phyloP scores from a whole-genome alignment of 805 yeast species.

The Zygosaccharomyces bisporus region DNA sequence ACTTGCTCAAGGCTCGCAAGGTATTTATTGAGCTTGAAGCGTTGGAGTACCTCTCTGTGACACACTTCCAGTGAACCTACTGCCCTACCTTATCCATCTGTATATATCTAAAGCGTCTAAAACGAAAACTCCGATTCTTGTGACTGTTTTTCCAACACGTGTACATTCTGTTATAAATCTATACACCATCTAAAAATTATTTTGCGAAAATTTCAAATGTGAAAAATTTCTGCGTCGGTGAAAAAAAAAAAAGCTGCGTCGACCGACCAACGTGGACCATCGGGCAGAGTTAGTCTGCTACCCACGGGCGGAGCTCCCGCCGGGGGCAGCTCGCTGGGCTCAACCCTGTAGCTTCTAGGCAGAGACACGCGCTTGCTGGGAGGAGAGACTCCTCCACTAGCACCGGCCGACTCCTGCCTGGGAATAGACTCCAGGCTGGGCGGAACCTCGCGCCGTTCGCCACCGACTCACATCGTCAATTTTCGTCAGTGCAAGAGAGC shows the following conservation, averaged over 20 bases:
- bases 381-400: no score
- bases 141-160: constrained; percentile 8
- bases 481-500: background rate
- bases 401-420: no score
- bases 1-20: constrained; percentile 73
- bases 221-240: background rate
- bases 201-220: background rate
- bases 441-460: background rate
- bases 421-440: no score
- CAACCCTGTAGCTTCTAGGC: background rate
- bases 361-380: background rate
- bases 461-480: constrained; percentile 1
- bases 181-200: background rate
- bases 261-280: background rate
- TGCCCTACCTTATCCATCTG: constrained; percentile 1
- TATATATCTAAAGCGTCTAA: constrained; percentile 5
- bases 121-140: background rate
- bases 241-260: background rate
- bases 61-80: constrained; percentile 16
- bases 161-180: constrained; percentile 4
- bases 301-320: no score
- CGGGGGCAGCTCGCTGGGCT: background rate
- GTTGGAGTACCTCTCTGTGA: constrained; percentile 53
- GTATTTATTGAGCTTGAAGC: constrained; percentile 71
- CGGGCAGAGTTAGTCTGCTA: background rate